Conservation (phyloP, 805 yeast species). For the Kluyveromyces starmeri region DNA sequence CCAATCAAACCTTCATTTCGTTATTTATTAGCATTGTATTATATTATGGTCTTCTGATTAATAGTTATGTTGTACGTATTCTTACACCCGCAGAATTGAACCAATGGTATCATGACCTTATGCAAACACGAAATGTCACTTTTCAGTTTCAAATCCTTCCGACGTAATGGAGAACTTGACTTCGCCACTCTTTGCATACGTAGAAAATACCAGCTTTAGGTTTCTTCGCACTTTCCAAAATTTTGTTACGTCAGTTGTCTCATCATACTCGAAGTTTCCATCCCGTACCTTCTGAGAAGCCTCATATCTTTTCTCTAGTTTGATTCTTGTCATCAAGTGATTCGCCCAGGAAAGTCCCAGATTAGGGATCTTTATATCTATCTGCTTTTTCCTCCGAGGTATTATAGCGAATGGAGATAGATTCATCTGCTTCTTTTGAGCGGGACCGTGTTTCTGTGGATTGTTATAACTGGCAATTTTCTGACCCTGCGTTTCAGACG, state of each 20-base stretch:
- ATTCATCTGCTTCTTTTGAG: not conserved
- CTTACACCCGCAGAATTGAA: no score
- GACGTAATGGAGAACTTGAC: slow-evolving; percentile 18
- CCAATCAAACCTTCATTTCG: no score
- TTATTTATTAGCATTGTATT: no score
- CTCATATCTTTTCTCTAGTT: slow-evolving; percentile 35
- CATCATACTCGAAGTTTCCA: slow-evolving; percentile 25
- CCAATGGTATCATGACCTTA: no score
- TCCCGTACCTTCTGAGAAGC: slow-evolving; percentile 29
- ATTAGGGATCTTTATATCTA: slow-evolving; percentile 38
- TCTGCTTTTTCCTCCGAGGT: slow-evolving; percentile 22
- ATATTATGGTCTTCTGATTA: no score
- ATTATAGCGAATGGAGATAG: slow-evolving; percentile 6
- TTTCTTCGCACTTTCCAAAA: slow-evolving; percentile 30
- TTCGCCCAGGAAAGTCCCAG: slow-evolving; percentile 50
- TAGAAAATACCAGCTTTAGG: slow-evolving; percentile 36
- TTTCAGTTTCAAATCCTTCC: slow-evolving; percentile 19
- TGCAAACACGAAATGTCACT: not conserved
- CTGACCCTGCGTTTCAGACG: slow-evolving; percentile 1
- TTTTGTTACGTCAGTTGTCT: slow-evolving; percentile 26
- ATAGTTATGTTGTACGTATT: no score
- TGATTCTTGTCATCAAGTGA: slow-evolving; percentile 40
- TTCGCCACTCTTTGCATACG: slow-evolving; percentile 21
- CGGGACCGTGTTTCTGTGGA: no score
- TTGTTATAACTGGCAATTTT: slow-evolving; percentile 4